phyloP scores from a whole-genome alignment of 2,329 filamentous ascomycete species.

The Fusarium mundagurra region DNA sequence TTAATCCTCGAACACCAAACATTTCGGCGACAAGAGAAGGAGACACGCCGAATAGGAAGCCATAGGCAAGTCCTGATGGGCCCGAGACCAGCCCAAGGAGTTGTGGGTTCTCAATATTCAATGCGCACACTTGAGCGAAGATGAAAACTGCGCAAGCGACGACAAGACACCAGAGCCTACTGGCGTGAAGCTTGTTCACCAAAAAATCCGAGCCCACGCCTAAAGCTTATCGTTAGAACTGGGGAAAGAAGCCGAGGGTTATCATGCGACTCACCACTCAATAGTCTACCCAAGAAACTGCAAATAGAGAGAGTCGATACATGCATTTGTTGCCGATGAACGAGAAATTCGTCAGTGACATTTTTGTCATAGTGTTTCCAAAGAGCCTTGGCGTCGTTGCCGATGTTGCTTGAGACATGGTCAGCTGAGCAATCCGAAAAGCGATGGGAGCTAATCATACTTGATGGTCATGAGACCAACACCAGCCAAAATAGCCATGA shows the following conservation, averaged over 20 bases:
- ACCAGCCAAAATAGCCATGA: conserved; percentile 91
- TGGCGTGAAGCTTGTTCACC: conserved; percentile 81
- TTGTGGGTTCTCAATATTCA: conserved; percentile 80
- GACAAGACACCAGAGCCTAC: conserved; percentile 91
- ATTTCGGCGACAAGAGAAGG: conserved; percentile 89
- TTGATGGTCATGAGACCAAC: conserved; percentile 99
- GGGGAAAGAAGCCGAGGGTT: neutral
- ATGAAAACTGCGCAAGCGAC: conserved; percentile 81
- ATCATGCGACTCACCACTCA: conserved; percentile 67
- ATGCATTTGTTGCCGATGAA: conserved; percentile 86
- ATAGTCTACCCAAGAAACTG: conserved; percentile 84
- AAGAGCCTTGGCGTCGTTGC: conserved; percentile 85
- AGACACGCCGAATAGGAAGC: conserved; percentile 92
- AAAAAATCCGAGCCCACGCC: conserved; percentile 92
- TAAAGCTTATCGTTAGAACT: conserved; percentile 44
- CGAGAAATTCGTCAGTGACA: conserved; percentile 77
- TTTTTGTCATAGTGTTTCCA: conserved; percentile 87
- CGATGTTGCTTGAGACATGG: conserved; percentile 78
- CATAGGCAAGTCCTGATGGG: conserved; percentile 88
- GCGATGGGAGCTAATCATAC: conserved; percentile 60
- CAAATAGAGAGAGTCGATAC: conserved; percentile 93
- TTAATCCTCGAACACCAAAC: conserved; percentile 89
- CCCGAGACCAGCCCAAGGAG: conserved; percentile 81
- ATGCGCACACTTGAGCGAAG: conserved; percentile 79
- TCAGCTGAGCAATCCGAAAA: conserved; percentile 14